A percentile compares a stretch with the other conserved stretches of the same genome.
Conservation (phyloP, 129 eudicot species). For the carrot (Daucus carota) region DNA sequence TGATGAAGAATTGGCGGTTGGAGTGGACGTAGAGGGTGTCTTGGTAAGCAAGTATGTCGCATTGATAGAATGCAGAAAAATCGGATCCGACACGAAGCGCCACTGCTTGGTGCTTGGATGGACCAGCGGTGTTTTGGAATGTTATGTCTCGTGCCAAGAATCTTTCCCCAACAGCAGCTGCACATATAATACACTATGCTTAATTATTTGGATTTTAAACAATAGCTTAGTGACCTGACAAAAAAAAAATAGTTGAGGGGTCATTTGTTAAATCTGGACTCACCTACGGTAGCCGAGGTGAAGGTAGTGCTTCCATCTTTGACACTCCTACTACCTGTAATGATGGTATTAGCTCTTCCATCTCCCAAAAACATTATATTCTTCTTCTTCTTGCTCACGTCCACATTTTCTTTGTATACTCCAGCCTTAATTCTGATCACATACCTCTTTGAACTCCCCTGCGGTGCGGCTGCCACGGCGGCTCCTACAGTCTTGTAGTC, state of each 20-base stretch:
- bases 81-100: constrained; percentile 83
- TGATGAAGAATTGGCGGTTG: constrained; percentile 65
- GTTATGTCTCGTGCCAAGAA: constrained; percentile 73
- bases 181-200: too few species aligned
- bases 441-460: constrained; percentile 45
- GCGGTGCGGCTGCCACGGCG: constrained; percentile 82
- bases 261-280: too few species aligned
- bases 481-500: constrained; percentile 47
- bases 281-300: constrained; percentile 84
- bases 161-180: constrained; percentile 64
- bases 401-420: constrained; percentile 79
- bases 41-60: constrained; percentile 70
- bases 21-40: constrained; percentile 87
- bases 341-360: constrained; percentile 57
- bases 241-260: too few species aligned
- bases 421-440: constrained; percentile 77
- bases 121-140: constrained; percentile 84
- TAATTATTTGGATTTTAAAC: too few species aligned
- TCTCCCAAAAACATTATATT: constrained; percentile 83
- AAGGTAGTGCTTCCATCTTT: constrained; percentile 82
- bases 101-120: constrained; percentile 89
- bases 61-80: constrained; percentile 63
- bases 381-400: constrained; percentile 40
- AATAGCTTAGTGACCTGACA: too few species aligned
- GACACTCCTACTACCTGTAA: constrained; percentile 63